These are phyloP conservation scores for Camelina sativa DNA, from an alignment of 345 rosid species.

Conservation along the genomic window DNA sequence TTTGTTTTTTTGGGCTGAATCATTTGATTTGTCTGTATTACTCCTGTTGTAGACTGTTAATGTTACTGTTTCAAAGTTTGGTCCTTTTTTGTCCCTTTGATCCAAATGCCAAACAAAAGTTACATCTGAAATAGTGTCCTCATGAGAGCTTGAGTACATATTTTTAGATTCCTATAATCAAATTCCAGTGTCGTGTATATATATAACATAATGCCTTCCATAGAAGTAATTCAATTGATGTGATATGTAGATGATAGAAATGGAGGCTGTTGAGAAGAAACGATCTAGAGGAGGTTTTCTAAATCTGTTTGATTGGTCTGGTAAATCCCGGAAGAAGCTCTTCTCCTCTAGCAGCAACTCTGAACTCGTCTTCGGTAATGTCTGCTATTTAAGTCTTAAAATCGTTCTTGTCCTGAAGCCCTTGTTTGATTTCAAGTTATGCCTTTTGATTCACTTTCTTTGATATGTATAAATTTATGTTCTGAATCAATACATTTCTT, in stretches of 20 bases:
- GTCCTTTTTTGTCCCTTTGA: conserved; percentile 28
- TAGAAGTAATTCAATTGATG: conserved; percentile 31
- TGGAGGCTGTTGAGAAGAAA: conserved; percentile 73
- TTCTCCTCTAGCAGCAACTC: conserved; percentile 52
- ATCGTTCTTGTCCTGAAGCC: conserved; percentile 4
- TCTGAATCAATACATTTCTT: not conserved
- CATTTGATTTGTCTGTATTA: conserved; percentile 31
- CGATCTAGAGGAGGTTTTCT: conserved; percentile 73
- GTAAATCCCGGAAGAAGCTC: conserved; percentile 82
- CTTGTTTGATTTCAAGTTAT: conserved; percentile 9
- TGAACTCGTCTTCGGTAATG: conserved; percentile 23
- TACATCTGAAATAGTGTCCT: not conserved
- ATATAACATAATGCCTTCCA: not conserved
- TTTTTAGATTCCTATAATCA: not conserved
- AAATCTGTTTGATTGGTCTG: conserved; percentile 84
- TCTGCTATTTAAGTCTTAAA: conserved; percentile 4
- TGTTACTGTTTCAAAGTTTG: conserved; percentile 28
- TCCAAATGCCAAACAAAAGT: not conserved
- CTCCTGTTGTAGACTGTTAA: not conserved
- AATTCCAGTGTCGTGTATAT: not conserved
- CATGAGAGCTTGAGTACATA: not conserved
- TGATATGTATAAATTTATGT: not conserved
- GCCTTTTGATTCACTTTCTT: not conserved
- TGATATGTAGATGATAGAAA: conserved; percentile 48
- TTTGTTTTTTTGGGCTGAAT: not conserved